Conservation (phyloP, 2,329 filamentous ascomycete species). For the Exutisphaerella laricina region DNA sequence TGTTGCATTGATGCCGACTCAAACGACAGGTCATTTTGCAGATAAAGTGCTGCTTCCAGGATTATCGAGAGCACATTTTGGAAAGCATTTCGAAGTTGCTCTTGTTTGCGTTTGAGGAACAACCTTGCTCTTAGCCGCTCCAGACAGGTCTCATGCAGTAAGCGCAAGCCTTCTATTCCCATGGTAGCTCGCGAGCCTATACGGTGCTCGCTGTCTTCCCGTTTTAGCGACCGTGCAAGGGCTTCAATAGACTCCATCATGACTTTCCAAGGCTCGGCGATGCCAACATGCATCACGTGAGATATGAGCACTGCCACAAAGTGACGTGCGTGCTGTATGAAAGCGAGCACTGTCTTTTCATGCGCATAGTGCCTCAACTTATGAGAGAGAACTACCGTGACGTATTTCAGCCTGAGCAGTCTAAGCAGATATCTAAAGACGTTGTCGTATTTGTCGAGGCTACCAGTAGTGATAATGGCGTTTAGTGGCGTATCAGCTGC, state of each 20-base stretch:
- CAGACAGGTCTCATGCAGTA: conserved; percentile 27
- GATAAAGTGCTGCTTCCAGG: conserved; percentile 17
- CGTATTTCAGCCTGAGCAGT: conserved; percentile 64
- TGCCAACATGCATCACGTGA: conserved; percentile 75
- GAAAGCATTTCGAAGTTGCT: conserved; percentile 21
- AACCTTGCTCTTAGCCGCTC: conserved; percentile 29
- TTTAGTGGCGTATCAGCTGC: conserved; percentile 66
- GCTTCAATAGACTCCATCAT: conserved; percentile 63
- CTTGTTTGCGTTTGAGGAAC: conserved; percentile 29
- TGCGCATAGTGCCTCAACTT: conserved; percentile 8
- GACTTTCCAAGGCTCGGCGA: conserved; percentile 64
- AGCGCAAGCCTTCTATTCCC: conserved; percentile 24
- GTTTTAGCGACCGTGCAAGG: conserved; percentile 54
- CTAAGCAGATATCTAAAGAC: conserved; percentile 77
- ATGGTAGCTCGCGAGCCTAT: conserved; percentile 13
- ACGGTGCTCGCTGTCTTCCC: conserved; percentile 37
- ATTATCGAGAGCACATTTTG: conserved; percentile 25
- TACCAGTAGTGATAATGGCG: conserved; percentile 63
- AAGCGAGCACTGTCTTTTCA: conserved; percentile 32
- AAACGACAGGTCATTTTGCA: neutral
- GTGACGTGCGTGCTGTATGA: conserved; percentile 72
- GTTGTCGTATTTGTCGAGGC: conserved; percentile 74
- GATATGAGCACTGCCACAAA: conserved; percentile 67
- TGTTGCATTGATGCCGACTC: neutral
- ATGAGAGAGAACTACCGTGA: conserved; percentile 39